phyloP scores from a whole-genome alignment of 495 filamentous ascomycete species.

The Penicillium samsonianum region DNA sequence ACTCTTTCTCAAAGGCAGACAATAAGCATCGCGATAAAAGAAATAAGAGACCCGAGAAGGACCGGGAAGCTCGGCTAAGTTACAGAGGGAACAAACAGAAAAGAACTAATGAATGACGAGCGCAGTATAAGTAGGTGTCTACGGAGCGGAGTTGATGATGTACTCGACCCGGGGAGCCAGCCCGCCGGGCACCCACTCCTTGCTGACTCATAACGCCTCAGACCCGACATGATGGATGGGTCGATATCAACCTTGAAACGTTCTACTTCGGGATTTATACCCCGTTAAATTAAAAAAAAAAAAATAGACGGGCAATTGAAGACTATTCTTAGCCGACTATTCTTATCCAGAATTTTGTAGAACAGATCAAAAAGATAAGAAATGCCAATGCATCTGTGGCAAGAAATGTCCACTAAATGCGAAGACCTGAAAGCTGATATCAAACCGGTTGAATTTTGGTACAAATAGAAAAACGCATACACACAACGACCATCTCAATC shows the following conservation, averaged over 20 bases:
- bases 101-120: constrained; percentile 32
- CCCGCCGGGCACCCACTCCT: constrained; percentile 12
- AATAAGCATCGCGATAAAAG: constrained; percentile 27
- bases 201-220: constrained; percentile 14
- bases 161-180: constrained; percentile 25
- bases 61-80: constrained; percentile 9
- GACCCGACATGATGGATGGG: constrained; percentile 5
- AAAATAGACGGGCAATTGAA: not conserved
- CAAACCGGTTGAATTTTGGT: constrained; percentile 42
- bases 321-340: not conserved
- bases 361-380: constrained; percentile 1
- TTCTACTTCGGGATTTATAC: constrained; percentile 8
- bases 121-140: constrained; percentile 17
- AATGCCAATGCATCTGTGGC: constrained; percentile 7
- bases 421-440: constrained; percentile 26
- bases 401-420: constrained; percentile 8
- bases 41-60: constrained; percentile 4
- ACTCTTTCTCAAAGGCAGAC: constrained; percentile 30
- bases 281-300: not conserved
- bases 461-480: constrained; percentile 34
- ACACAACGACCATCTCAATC: constrained; percentile 29
- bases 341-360: constrained; percentile 3
- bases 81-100: not conserved
- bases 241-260: constrained; percentile 4
- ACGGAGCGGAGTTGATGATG: constrained; percentile 41